Conservation (phyloP, 371 early-diverging fungal genomes). For the Syncephalastrum contaminatum region DNA sequence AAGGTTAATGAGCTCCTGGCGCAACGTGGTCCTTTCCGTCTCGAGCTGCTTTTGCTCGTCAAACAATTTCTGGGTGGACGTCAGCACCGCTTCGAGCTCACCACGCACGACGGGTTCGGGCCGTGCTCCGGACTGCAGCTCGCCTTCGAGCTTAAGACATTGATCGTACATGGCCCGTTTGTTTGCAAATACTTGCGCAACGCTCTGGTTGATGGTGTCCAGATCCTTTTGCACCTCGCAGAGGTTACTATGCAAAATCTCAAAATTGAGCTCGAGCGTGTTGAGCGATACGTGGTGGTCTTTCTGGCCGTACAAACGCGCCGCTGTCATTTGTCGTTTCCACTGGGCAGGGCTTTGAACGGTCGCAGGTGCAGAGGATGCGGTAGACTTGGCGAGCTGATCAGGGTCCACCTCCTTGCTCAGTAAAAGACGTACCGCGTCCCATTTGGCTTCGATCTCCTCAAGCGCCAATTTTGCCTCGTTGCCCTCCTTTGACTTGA, state of each 20-base stretch:
- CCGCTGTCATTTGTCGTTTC: conserved; percentile 17
- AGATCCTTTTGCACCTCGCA: conserved; percentile 60
- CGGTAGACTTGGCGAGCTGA: conserved; percentile 2
- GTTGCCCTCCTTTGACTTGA: conserved; percentile 2
- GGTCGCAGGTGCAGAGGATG: neutral
- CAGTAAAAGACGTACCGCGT: conserved; percentile 13
- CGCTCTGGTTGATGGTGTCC: conserved; percentile 38
- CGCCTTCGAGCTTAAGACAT: conserved; percentile 45
- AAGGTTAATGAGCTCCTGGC: conserved; percentile 37
- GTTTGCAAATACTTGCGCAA: conserved; percentile 32
- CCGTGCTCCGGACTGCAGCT: conserved; percentile 15
- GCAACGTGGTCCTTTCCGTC: conserved; percentile 23
- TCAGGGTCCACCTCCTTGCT: conserved; percentile 17
- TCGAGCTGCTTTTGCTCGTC: conserved; percentile 31
- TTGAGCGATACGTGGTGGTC: conserved; percentile 31
- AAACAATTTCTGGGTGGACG: conserved; percentile 31
- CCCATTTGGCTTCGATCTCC: conserved; percentile 23
- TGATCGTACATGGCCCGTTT: conserved; percentile 56
- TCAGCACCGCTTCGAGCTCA: conserved; percentile 33
- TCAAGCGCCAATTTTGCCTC: conserved; percentile 5
- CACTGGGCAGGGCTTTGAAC: conserved; percentile 8
- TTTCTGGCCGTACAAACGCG: conserved; percentile 11
- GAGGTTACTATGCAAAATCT: conserved; percentile 54
- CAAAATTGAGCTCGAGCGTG: conserved; percentile 57
- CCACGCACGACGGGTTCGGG: conserved; percentile 12